Evolutionary conservation across 2,329 filamentous ascomycete genomes (phyloP).

Genomic region (Aspergillus neoniger): DNA sequence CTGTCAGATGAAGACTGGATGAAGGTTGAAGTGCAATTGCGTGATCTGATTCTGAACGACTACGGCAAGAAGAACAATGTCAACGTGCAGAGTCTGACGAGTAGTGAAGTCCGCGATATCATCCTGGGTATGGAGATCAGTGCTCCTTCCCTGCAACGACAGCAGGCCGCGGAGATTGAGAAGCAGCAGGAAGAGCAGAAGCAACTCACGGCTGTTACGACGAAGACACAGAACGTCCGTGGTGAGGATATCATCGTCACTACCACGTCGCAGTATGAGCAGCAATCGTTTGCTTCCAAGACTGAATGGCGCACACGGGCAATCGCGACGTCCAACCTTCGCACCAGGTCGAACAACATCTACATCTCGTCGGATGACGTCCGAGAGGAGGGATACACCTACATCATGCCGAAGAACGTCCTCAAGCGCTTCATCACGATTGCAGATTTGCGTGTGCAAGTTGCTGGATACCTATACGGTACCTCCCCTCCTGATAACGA

Average conservation of each 20-base stretch:
- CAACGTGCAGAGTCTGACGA: slow-evolving; percentile 95
- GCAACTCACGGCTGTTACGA: slow-evolving; percentile 94
- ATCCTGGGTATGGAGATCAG: slow-evolving; percentile 99
- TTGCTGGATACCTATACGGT: slow-evolving; percentile 94
- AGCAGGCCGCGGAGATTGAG: slow-evolving; percentile 97
- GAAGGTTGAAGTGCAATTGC: slow-evolving; percentile 95
- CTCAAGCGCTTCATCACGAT: slow-evolving; percentile 98
- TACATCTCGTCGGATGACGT: slow-evolving; percentile 97
- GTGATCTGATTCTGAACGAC: slow-evolving; percentile 95
- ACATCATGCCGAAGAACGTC: slow-evolving; percentile 99
- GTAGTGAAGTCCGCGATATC: slow-evolving; percentile 95
- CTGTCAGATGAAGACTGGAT: slow-evolving; percentile 97
- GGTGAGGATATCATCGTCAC: slow-evolving; percentile 98
- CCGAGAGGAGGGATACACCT: slow-evolving; percentile 86
- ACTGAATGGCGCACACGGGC: slow-evolving; percentile 97
- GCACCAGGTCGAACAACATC: slow-evolving; percentile 94
- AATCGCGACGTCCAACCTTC: slow-evolving; percentile 92
- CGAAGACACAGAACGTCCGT: slow-evolving; percentile 95
- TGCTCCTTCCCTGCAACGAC: slow-evolving; percentile 94
- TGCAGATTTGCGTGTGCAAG: slow-evolving; percentile 91
- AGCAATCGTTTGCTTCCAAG: slow-evolving; percentile 96
- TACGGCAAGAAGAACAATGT: slow-evolving; percentile 99
- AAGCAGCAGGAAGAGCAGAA: slow-evolving; percentile 97
- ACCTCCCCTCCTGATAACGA: slow-evolving; percentile 90
- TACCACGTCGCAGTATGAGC: slow-evolving; percentile 96